Evolutionary conservation across 2,329 filamentous ascomycete genomes (phyloP).

Genomic region (Aplosporella prunicola): DNA sequence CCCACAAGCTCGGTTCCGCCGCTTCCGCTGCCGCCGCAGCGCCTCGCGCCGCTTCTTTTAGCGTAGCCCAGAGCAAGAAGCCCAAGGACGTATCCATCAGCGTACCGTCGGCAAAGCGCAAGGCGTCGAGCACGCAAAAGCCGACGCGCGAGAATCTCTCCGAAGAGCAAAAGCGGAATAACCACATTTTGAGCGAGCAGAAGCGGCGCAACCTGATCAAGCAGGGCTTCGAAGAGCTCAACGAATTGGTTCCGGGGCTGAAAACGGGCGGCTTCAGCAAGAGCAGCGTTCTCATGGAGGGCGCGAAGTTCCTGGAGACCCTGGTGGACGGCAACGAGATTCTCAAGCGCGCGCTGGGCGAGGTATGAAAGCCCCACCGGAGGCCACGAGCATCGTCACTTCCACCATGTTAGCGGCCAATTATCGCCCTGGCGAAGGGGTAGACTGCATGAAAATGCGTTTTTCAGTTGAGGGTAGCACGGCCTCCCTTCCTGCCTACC

Average conservation of each 20-base stretch:
- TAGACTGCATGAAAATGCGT: too few species aligned
- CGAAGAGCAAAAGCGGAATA: constrained; percentile 73
- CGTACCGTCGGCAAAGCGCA: constrained; percentile 2
- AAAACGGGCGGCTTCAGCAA: constrained; percentile 57
- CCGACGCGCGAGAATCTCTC: constrained; percentile 48
- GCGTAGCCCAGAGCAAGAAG: constrained; percentile 13
- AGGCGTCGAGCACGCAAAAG: neutral
- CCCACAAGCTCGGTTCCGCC: neutral
- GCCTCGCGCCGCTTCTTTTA: constrained; percentile 8
- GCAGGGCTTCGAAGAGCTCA: constrained; percentile 73
- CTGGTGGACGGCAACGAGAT: constrained; percentile 55
- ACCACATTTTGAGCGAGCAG: constrained; percentile 81
- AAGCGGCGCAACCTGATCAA: constrained; percentile 76
- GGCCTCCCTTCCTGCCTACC: too few species aligned
- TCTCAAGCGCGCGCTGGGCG: constrained; percentile 5
- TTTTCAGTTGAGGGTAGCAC: too few species aligned
- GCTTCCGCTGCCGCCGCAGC: neutral
- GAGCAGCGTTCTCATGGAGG: constrained; percentile 65
- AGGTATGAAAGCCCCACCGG: too few species aligned
- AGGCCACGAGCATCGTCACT: too few species aligned
- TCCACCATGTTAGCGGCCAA: too few species aligned
- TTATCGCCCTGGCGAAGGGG: too few species aligned
- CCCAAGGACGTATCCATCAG: constrained; percentile 17
- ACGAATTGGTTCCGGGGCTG: constrained; percentile 64
- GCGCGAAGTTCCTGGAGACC: constrained; percentile 69